A percentile compares a stretch with the other conserved stretches of the same genome.
phyloP scores from a whole-genome alignment of 495 filamentous ascomycete species.

The Penicillium paradoxum region DNA sequence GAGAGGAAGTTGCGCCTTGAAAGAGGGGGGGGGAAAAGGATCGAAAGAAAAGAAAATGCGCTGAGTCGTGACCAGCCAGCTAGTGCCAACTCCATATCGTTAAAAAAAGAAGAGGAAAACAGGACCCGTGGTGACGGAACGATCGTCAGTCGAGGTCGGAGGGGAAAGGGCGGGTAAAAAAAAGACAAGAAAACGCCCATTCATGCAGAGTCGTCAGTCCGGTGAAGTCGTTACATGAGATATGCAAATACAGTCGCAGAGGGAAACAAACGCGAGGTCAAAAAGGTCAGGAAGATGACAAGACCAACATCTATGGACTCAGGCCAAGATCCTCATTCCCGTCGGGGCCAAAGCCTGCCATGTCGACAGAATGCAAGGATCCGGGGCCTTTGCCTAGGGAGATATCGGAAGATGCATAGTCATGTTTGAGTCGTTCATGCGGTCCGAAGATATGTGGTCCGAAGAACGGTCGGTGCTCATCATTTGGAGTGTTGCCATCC shows the following conservation, averaged over 20 bases:
- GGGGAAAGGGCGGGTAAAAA: constrained; percentile 10
- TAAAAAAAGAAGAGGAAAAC: constrained; percentile 27
- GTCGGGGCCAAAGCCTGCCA: constrained; percentile 46
- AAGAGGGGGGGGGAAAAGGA: constrained; percentile 8
- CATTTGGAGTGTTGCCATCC: constrained; percentile 48
- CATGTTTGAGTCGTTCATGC: constrained; percentile 45
- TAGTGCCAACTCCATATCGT: constrained; percentile 33
- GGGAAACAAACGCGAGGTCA: constrained; percentile 11
- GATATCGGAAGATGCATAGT: constrained; percentile 48
- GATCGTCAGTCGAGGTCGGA: constrained; percentile 26
- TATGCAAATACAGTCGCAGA: constrained; percentile 32
- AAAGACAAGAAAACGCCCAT: constrained; percentile 39
- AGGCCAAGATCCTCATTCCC: constrained; percentile 38
- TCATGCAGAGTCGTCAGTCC: constrained; percentile 46
- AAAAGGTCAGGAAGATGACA: constrained; percentile 2
- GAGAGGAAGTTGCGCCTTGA: constrained; percentile 7
- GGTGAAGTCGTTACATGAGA: constrained; percentile 45
- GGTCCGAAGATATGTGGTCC: constrained; percentile 38
- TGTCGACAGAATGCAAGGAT: constrained; percentile 46
- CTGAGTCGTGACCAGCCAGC: constrained; percentile 37
- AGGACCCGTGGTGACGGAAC: constrained; percentile 21
- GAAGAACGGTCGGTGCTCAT: constrained; percentile 46
- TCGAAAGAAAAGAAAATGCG: constrained; percentile 15
- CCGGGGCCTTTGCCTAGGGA: constrained; percentile 43
- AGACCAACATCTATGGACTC: constrained; percentile 31